Evolutionary conservation across 805 yeast species (phyloP), one percentile per base, ranked within the genome.

Genomic region (Yueomyces sp.): DNA sequence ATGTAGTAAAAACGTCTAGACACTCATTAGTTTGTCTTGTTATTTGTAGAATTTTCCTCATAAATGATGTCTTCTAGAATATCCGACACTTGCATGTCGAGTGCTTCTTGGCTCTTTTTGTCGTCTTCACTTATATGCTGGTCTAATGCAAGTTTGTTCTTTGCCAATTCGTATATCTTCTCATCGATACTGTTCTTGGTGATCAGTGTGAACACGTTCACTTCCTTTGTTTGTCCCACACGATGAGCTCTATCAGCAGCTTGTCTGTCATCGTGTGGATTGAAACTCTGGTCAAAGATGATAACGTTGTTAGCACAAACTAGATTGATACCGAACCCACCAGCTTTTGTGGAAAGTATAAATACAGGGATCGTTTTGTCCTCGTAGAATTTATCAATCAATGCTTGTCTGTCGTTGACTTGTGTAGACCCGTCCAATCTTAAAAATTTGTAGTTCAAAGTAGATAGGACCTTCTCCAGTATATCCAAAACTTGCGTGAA

Each of bases 181-280:
- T 90, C 96, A 53, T 92, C 99, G 37, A 92, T 82, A 1, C 95
- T 78, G 45, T 77, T 71, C 49, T 71, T 73, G 7, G 83, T 74
- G 42, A 92, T 78, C 47, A 92, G 64, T 45, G 94, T 76, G 37
- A 76, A 72, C 19, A 94, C 95, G 43, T 69, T 66, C 26, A 92
- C 99, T 41, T 83, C 85, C 44, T 81, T 76, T 5, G 80, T 77
- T 65, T 90, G 97, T 1, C 98, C 98, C 28, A 92, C 96, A 63
- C 99, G 75, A 62, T 92, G 99, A 0, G 97, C 95, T 58, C 99
- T 76, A 62, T 92, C 99, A 59, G 94, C 97, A 2, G 99, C 99
- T 66, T 92, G 99, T 57, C 83, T 83, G 58, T 92, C 99, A 60
- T 92, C 98, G 62, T 92, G 98, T 0, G 99, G 99, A 57, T 92